Evolutionary conservation across 768 basidiomycete genomes (phyloP).

Genomic region (Daedalea quercina): DNA sequence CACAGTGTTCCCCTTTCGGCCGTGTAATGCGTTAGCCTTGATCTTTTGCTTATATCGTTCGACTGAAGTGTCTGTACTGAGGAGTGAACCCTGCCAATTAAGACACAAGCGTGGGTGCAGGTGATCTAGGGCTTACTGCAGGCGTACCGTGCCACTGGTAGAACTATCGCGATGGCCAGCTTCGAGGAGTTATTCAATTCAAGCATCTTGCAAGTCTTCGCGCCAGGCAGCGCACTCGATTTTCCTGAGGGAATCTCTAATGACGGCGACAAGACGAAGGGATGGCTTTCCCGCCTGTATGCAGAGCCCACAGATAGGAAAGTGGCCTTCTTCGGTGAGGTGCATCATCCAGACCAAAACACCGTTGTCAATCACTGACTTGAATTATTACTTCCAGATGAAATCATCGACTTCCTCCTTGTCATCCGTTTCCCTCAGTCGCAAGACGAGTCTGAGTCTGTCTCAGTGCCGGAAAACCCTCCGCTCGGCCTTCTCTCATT

Average conservation of each 20-base stretch:
- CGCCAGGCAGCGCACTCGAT: conserved; percentile 58
- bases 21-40: too few species aligned
- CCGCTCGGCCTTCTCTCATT: conserved; percentile 45
- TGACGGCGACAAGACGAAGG: conserved; percentile 30
- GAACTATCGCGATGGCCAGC: conserved; percentile 19
- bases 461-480: conserved; percentile 19
- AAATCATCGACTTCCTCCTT: conserved; percentile 28
- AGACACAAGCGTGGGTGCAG: too few species aligned
- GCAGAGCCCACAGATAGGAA: conserved; percentile 42
- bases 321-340: conserved; percentile 71
- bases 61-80: too few species aligned
- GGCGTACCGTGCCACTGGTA: neutral
- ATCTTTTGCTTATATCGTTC: too few species aligned
- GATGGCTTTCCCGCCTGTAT: conserved; percentile 49
- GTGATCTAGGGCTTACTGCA: too few species aligned
- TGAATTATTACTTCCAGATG: conserved; percentile 21
- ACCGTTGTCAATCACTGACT: neutral
- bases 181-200: conserved; percentile 61
- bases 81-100: too few species aligned
- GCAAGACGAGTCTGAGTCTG: conserved; percentile 29
- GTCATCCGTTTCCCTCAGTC: conserved; percentile 21
- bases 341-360: conserved; percentile 1
- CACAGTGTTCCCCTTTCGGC: too few species aligned
- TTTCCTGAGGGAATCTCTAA: conserved; percentile 44
- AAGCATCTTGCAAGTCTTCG: conserved; percentile 50